Evolutionary conservation across 345 rosid species (phyloP), one percentile per base, ranked within the genome.

Genomic region (Gossypium arboreum): DNA sequence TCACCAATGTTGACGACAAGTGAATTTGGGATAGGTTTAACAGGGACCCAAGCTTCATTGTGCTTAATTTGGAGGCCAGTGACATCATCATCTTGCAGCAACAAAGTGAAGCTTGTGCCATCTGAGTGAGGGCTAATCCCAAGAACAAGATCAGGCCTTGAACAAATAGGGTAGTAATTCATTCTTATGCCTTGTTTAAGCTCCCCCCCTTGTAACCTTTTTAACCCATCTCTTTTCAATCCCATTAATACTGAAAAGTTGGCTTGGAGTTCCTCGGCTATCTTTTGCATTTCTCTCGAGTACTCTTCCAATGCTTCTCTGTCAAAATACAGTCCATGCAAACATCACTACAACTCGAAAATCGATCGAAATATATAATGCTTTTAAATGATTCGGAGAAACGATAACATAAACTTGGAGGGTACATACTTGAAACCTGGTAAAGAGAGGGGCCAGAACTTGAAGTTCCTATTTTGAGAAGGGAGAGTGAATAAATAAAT

Each of bases 181-280:
- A 67, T 67, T 47, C 55, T 67, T 67, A 67, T 67, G 27, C 71
- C 71, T 45, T 67, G 71, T 22, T 45, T 67, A 0, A 45, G 39
- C 10, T 67, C 71, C 17, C 71, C 71, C 27, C 71, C 71, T 22
- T 22, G 5, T 15, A 45, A 7, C 34, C 5, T 22, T n/a, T 64
- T 64, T 13, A 64, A n/a, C 20, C 50, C 68, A 10, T 10, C 25
- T 41, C 50, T 41, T 39, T 41, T 24, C 25, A 64, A 9, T 5
- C 68, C 68, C 68, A 64, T 41, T 8, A 64, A 17, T 2, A 64
- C 9, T 4, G 68, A 64, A 9, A 64, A n/a, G 25, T 41, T 41
- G 1, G 68, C 50, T 9, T 41, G 47, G 50, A 64, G 1, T 20
- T 64, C 68, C 16, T 64, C 50, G 6, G 50, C 68, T 10, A 64